A percentile compares a stretch with the other conserved stretches of the same genome.
These are phyloP conservation scores for Rhizopogon salebrosus DNA, from an alignment of 768 basidiomycete species.

Conservation along the genomic window DNA sequence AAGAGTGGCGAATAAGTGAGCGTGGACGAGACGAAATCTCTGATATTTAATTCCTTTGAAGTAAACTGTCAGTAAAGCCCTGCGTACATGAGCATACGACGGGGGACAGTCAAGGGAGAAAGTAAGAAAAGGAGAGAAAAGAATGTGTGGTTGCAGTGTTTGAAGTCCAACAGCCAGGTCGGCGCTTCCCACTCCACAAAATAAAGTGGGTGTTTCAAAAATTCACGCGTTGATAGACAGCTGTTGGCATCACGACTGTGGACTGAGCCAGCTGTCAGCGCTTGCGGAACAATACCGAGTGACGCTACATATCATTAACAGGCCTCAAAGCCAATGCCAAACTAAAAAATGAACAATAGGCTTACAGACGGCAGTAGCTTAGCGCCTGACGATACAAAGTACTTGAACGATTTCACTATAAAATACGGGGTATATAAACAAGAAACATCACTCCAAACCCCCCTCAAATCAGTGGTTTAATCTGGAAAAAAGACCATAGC, in stretches of 20 bases:
- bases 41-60: not conserved
- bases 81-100: conserved; percentile 8
- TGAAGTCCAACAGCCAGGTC: no score
- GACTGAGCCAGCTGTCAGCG: not conserved
- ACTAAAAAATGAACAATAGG: conserved; percentile 2
- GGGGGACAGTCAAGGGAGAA: not conserved
- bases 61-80: not conserved
- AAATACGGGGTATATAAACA: not conserved
- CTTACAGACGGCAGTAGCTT: not conserved
- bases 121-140: not conserved
- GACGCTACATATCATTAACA: no score
- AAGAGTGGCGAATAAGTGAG: conserved; percentile 16
- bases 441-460: not conserved
- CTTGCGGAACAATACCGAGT: not conserved
- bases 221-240: not conserved
- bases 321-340: not conserved
- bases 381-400: conserved; percentile 8
- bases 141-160: not conserved
- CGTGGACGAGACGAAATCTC: not conserved
- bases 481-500: conserved; percentile 41
- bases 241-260: conserved; percentile 29
- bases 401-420: conserved; percentile 1
- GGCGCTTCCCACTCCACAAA: conserved; percentile 13
- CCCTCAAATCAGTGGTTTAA: conserved; percentile 23
- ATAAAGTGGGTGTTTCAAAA: not conserved